Evolutionary conservation across 163 green algal genomes (phyloP), one percentile per base, ranked within the genome.

Genomic region (Chlamydomonas reinhardtii): DNA sequence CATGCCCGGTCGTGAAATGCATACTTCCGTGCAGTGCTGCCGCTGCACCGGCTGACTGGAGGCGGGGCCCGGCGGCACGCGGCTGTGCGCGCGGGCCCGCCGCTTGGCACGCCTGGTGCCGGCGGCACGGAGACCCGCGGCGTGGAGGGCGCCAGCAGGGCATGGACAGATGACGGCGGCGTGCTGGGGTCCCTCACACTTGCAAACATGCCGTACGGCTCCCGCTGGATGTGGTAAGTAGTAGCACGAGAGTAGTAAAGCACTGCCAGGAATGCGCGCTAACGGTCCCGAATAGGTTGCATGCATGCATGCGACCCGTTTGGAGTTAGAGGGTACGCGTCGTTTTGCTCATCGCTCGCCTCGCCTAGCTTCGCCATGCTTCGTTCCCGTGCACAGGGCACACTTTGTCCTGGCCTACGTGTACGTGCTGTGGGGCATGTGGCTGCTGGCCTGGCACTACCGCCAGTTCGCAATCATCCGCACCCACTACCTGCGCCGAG

Each of bases 21-120:
- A n/a, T n/a, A n/a, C n/a, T n/a, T n/a, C n/a, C n/a, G n/a, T 27
- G 73, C 87, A 91, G 87, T 91, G 71, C 43, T 91, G 29, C 88
- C 88, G 0, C 12, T 91, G 29, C 88, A 91, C 68, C 88, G 85
- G 64, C 64, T 69, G 9, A 37, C 78, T 4, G 29, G 12, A n/a
- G n/a, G n/a, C n/a, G 19, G 24, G 32, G 9, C 31, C 29, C 31
- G 9, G 22, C n/a, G 39, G 39, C 5, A 48, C 8, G 39, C 8
- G 39, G 39, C 39, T 5, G 39, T 14, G 5, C 39, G 39, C 39
- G 39, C 5, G 5, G 39, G 39, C 39, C 4, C 9, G 59, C 20
- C 59, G 56, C 17, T 27, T 1, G 59, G 9, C 22, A 11, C 59
- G 59, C 59, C 31, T 32, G 68, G 68, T 17, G 14, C 11, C 68